A percentile compares a stretch with the other conserved stretches of the same genome.
Conservation (phyloP, 108 stramenopile species). For the Nitzschia sp. region DNA sequence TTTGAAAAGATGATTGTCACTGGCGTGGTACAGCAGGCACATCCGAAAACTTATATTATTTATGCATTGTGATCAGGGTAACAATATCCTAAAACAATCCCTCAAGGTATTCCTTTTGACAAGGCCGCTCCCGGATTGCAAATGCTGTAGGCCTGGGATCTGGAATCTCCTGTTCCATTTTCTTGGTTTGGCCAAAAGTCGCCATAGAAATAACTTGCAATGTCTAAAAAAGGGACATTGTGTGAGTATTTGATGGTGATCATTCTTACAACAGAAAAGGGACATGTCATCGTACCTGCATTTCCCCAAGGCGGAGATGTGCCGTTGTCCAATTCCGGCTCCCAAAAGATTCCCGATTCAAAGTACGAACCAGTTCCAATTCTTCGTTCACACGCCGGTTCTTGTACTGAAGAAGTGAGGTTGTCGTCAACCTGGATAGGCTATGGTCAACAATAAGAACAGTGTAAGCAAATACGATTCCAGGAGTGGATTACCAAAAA, state of each 20-base stretch:
- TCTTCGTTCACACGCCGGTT: slow-evolving; percentile 20
- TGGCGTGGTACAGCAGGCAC: no score
- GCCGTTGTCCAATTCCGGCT: slow-evolving; percentile 37
- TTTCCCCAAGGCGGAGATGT: slow-evolving; percentile 45
- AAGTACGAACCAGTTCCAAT: slow-evolving; percentile 1
- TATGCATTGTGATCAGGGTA: no score
- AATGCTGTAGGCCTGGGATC: slow-evolving; percentile 6
- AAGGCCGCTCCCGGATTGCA: slow-evolving; percentile 11
- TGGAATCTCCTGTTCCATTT: slow-evolving; percentile 6
- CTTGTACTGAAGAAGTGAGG: slow-evolving; percentile 46
- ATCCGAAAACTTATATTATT: no score
- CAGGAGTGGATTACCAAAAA: background rate
- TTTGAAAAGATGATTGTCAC: no score
- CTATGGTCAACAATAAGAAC: background rate
- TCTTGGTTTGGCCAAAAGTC: slow-evolving; percentile 1
- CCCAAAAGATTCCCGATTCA: slow-evolving; percentile 29
- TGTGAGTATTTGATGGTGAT: background rate
- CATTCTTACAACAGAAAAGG: no score
- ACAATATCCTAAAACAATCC: background rate
- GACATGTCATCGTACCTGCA: slow-evolving; percentile 32
- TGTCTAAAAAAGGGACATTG: background rate
- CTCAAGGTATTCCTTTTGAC: slow-evolving; percentile 8
- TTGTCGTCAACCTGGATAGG: slow-evolving; percentile 51
- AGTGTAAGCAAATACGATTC: background rate
- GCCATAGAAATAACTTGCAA: slow-evolving; percentile 10